Evolutionary conservation across 805 yeast species (phyloP).

Genomic region (Debaryomyces maramus): DNA sequence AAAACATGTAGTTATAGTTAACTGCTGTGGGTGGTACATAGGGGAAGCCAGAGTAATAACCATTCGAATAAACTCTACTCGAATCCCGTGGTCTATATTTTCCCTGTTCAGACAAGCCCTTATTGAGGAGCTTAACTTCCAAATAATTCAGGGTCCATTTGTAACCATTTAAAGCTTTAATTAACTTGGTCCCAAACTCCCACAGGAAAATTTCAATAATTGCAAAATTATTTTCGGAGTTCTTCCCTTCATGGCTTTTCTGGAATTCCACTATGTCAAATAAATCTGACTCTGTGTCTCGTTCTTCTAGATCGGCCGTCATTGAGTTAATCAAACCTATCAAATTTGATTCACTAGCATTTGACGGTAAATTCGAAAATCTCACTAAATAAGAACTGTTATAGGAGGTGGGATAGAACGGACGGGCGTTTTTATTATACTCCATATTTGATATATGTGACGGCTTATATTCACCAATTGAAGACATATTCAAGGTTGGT

Average conservation of each 20-base stretch:
- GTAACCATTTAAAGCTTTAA: conserved; percentile 23
- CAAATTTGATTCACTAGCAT: conserved; percentile 12
- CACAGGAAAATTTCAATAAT: conserved; percentile 7
- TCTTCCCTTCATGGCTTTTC: conserved; percentile 1
- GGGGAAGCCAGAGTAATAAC: conserved; percentile 5
- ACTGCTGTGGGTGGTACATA: not conserved
- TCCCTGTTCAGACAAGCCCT: not conserved
- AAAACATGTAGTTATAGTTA: conserved; percentile 5
- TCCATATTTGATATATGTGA: not conserved
- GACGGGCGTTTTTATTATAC: conserved; percentile 22
- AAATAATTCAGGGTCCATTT: conserved; percentile 22
- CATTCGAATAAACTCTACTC: conserved; percentile 2
- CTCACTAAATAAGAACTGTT: conserved; percentile 4
- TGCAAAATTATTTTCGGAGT: conserved; percentile 6
- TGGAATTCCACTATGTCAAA: conserved; percentile 10
- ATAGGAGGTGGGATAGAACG: conserved; percentile 18
- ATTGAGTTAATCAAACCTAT: conserved; percentile 16
- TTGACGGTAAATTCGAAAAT: conserved; percentile 15
- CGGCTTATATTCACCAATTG: conserved; percentile 2
- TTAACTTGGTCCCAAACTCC: conserved; percentile 7
- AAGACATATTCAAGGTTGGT: conserved; percentile 3
- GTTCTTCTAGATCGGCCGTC: conserved; percentile 10
- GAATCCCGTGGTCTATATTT: not conserved
- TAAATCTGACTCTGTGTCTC: not conserved
- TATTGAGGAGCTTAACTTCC: conserved; percentile 13